Base-by-base conservation (phyloP, 441 rosid species). In the Euphorbia celastroides region DNA sequence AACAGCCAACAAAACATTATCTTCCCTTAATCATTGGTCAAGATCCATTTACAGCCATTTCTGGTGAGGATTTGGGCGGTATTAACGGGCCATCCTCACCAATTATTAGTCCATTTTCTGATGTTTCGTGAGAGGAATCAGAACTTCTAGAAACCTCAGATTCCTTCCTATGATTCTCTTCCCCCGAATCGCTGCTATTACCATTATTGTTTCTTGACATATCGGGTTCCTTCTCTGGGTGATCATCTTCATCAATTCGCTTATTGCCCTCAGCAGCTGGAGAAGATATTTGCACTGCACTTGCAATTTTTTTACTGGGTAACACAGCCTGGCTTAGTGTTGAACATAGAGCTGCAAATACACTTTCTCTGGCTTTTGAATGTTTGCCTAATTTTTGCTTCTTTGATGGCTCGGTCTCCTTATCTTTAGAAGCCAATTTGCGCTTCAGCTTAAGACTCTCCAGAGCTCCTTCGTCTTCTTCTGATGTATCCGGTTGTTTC, bases 41-140 rank as follows among this genome's bases (percentile, higher is more conserved):
- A 55, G 98, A 88, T 72, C 98, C 97, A 77, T 88, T 90, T 76
- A 90, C 96, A 57, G 93, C 82, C 99, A 92, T 92, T 78, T 92
- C 97, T 2, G 98, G 84, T 25, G 99, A 87, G 42, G 97, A 86
- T 55, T 83, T 86, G 25, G 88, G 86, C 7, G 91, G 81, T 70
- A 87, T 76, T 78, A 87, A 78, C 1, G 83, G 76, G 26, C 81
- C 74, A 64, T 89, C 94, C 64, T 94, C 97, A 34, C 85, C 89
- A 23, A 79, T 82, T 72, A 91, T 76, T 71, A 83, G 92, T 67
- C 92, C 79, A 38, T 79, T 87, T 59, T 85, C 96, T 68, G 89
- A 70, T 59, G 84, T 32, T 72, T 65, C 79, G 0, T 76, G 89
- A 71, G 76, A 60, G 71, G 78, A 68, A 70, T 88, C 92, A 51